Evolutionary conservation across 2,329 filamentous ascomycete species (phyloP), one percentile per base, ranked within the genome.

Genomic region (Penicillium sp.): DNA sequence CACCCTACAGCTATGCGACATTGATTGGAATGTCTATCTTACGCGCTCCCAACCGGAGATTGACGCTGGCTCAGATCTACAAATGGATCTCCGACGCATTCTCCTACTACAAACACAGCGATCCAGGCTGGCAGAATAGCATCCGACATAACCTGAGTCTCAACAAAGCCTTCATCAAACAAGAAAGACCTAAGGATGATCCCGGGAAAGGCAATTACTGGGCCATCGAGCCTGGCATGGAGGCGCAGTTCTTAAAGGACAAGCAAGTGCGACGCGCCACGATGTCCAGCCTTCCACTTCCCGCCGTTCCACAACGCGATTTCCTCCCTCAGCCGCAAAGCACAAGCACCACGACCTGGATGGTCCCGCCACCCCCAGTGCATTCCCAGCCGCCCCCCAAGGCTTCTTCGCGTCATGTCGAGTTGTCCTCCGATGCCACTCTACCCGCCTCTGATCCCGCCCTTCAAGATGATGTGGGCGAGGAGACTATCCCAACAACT

Each of bases 1-100:
- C 92, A 4, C 77, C 80, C 4, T 87, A 90, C 65, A 96, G 89
- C 68, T 98, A 98, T 61, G 90, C 92, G 13, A 85, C 84, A 52
- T 75, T 98, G 52, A 96, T 96, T 49, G 92, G 86, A 59, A 95
- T 95, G 89, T 88, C 92, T 35, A 95, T 98, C 54, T 73, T 96
- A 14, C 81, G 89, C 45, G 86, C 92, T 3, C 82, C 85, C 9
- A 80, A 82, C 44, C 81, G 88, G 43, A 83, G 85, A 35, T 73
- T 96, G 45, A 96, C 92, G 1, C 75, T 98, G 12, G 81, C 88
- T 16, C 88, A 95, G 64, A 98, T 98, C 52, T 98, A 96, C 75
- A 95, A 94, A 61, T 98, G 92, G 90, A 96, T 98, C 55, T 93
- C 87, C n/a, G 86, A 93, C 61, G 89, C 83, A 12, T 96, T 85